Percentiles rank a stretch among this genome's conserved stretches.
Conservation (phyloP, 2,329 filamentous ascomycete species). For the Drechslerella coelobrocha region DNA sequence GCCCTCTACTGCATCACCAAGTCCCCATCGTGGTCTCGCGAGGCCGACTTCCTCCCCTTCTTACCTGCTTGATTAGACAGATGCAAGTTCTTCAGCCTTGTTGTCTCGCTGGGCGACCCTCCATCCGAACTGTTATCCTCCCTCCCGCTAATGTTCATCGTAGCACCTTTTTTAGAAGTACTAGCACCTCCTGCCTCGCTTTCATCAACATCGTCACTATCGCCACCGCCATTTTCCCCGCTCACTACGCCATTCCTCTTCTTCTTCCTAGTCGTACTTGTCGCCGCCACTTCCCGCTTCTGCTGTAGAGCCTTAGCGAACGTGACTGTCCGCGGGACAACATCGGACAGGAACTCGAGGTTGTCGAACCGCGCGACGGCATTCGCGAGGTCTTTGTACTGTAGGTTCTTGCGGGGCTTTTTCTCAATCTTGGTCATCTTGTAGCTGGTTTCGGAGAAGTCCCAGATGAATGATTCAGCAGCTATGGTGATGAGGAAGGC, state of each 20-base stretch:
- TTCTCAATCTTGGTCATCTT: slow-evolving; percentile 88
- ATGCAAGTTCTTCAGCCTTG: slow-evolving; percentile 35
- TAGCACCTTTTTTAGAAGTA: slow-evolving; percentile 2
- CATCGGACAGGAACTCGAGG: slow-evolving; percentile 90
- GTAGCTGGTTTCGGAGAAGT: slow-evolving; percentile 82
- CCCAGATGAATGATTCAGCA: slow-evolving; percentile 96
- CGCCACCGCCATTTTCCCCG: neutral
- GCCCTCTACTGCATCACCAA: slow-evolving; percentile 39
- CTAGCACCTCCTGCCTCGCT: slow-evolving; percentile 10
- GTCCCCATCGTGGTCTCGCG: slow-evolving; percentile 38
- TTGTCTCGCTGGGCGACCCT: slow-evolving; percentile 35
- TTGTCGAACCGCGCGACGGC: slow-evolving; percentile 89
- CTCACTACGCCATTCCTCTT: slow-evolving; percentile 2
- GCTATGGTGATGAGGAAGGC: slow-evolving; percentile 92
- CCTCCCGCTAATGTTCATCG: slow-evolving; percentile 12
- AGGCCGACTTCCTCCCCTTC: slow-evolving; percentile 18
- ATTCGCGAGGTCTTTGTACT: slow-evolving; percentile 91
- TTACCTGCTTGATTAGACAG: slow-evolving; percentile 33
- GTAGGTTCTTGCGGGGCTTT: slow-evolving; percentile 90
- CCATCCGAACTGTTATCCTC: slow-evolving; percentile 22
- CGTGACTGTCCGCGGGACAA: slow-evolving; percentile 83
- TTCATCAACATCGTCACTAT: neutral
- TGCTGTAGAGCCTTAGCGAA: slow-evolving; percentile 67
- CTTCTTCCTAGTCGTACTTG: neutral
- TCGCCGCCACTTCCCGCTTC: slow-evolving; percentile 14